A percentile compares a stretch with the other conserved stretches of the same genome.
Conservation (phyloP, 129 eudicot species). For the Centella asiatica region DNA sequence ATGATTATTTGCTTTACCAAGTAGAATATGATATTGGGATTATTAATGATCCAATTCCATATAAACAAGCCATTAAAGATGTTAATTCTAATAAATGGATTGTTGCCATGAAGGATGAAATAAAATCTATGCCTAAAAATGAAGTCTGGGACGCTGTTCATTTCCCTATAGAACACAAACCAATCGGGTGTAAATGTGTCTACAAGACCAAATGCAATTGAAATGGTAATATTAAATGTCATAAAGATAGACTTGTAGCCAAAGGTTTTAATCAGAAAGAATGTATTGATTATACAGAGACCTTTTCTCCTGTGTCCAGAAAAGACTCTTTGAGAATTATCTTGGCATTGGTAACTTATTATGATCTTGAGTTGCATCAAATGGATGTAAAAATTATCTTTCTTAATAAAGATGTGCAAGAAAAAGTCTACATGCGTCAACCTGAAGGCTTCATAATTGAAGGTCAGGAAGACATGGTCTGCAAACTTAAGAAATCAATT, state of each 20-base stretch:
- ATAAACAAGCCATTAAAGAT: background rate
- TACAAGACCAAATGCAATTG: background rate
- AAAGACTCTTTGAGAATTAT: background rate
- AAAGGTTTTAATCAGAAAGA: background rate
- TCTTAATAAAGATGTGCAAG: background rate
- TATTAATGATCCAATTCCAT: background rate
- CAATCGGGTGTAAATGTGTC: background rate
- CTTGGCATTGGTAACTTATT: slow-evolving; percentile 2
- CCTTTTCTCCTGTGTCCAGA: background rate
- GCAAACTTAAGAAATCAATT: slow-evolving; percentile 7
- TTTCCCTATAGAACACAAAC: background rate
- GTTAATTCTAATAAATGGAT: no score
- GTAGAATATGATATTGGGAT: background rate
- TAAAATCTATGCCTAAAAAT: background rate
- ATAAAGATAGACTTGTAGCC: no score
- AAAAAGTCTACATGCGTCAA: background rate
- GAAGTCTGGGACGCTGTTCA: background rate
- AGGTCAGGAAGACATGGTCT: background rate
- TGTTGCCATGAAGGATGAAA: slow-evolving; percentile 1
- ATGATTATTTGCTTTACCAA: background rate
- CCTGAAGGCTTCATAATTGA: background rate
- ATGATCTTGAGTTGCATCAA: background rate
- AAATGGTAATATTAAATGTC: background rate
- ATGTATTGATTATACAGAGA: background rate
- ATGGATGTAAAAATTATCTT: no score